These are phyloP conservation scores for Solanum hybrid DNA, from an alignment of 305 asterid species.

Conservation along the genomic window DNA sequence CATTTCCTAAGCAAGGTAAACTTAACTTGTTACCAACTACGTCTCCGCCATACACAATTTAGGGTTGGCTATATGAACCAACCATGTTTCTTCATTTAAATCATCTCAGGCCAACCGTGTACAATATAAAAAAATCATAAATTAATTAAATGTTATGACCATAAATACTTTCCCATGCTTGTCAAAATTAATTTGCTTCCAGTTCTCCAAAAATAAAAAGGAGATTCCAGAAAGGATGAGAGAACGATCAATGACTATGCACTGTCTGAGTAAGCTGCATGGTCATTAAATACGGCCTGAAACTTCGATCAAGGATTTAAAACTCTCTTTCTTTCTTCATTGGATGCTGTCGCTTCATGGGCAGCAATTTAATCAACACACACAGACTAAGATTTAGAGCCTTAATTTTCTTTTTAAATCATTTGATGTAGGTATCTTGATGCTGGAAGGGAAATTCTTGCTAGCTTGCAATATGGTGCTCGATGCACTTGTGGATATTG, in stretches of 20 bases:
- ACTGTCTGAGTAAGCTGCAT: neutral
- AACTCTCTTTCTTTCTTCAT: neutral
- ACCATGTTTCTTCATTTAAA: neutral
- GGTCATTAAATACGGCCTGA: neutral
- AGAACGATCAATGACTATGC: neutral
- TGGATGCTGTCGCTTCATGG: neutral
- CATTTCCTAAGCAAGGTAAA: neutral
- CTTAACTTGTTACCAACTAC: neutral
- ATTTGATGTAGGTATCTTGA: conserved; percentile 58
- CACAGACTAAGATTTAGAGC: neutral
- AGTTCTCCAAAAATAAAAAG: neutral
- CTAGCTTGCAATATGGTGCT: conserved; percentile 89
- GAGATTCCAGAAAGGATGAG: neutral
- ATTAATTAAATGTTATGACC: neutral
- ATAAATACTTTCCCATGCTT: neutral
- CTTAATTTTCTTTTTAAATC: neutral
- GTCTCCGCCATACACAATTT: neutral
- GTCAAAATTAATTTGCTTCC: neutral
- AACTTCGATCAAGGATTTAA: neutral
- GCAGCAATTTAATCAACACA: neutral
- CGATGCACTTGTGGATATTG: conserved; percentile 95
- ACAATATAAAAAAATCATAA: neutral
- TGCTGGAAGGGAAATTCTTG: conserved; percentile 92
- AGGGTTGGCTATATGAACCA: neutral
- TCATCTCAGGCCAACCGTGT: neutral